These are phyloP conservation scores for Pyrenophora teres DNA, from an alignment of 2,329 filamentous ascomycete species.

Conservation along the genomic window DNA sequence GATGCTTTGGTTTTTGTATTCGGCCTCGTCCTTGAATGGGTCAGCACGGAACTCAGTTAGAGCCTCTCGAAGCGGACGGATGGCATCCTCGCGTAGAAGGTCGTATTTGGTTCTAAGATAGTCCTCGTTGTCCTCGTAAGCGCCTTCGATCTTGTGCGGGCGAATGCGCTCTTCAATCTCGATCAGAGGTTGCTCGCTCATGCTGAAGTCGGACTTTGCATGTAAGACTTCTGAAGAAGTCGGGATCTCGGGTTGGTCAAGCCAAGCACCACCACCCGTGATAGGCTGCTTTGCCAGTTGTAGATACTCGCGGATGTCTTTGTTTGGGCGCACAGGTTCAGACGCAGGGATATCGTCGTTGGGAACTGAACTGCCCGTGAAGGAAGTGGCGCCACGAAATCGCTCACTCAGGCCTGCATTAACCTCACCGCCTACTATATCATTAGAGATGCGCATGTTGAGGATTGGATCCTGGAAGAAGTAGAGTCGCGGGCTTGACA, in stretches of 20 bases:
- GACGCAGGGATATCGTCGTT: constrained; percentile 22
- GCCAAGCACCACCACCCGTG: constrained; percentile 34
- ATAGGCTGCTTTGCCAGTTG: constrained; percentile 21
- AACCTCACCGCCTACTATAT: constrained; percentile 18
- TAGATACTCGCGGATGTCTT: constrained; percentile 38
- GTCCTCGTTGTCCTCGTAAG: constrained; percentile 64
- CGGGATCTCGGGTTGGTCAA: constrained; percentile 59
- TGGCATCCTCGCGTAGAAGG: constrained; percentile 74
- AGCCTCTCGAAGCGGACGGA: constrained; percentile 70
- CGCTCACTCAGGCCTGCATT: constrained; percentile 25
- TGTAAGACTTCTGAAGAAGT: constrained; percentile 56
- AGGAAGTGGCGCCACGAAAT: constrained; percentile 4
- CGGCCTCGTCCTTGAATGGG: constrained; percentile 56
- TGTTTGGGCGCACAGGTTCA: constrained; percentile 16
- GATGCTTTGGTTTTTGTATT: constrained; percentile 39
- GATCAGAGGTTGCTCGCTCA: constrained; percentile 19
- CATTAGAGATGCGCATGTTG: constrained; percentile 8
- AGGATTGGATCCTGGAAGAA: not conserved
- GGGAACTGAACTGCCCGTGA: constrained; percentile 2
- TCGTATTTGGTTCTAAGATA: constrained; percentile 78
- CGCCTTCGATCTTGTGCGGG: constrained; percentile 47
- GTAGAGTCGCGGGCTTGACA: not conserved
- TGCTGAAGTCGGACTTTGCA: not conserved
- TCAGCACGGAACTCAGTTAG: constrained; percentile 53
- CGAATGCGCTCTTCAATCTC: constrained; percentile 26